These are phyloP conservation scores for Smittium mucronatum DNA, from an alignment of 371 early-diverging fungal genomes.

Conservation along the genomic window DNA sequence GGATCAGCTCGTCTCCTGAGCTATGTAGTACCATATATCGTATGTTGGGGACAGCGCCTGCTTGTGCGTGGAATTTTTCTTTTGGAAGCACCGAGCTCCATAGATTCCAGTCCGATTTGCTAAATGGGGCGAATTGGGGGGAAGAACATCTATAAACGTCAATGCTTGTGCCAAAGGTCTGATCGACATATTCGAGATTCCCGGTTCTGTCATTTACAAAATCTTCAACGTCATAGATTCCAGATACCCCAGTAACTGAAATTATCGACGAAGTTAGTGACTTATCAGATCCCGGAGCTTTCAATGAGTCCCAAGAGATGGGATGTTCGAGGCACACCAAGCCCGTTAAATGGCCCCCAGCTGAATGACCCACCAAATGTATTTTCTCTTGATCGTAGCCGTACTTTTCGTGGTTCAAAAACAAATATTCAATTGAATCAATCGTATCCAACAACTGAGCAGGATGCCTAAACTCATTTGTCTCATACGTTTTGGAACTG, in stretches of 20 bases:
- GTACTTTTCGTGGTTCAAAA: background rate
- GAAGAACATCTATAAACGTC: background rate
- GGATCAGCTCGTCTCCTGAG: conserved; percentile 6
- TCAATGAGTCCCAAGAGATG: background rate
- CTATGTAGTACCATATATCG: conserved; percentile 7
- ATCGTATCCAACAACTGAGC: conserved; percentile 2
- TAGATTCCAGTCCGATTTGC: no score
- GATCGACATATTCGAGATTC: conserved; percentile 8
- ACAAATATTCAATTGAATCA: conserved; percentile 10
- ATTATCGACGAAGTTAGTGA: background rate
- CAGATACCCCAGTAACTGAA: conserved; percentile 1
- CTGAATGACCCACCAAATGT: conserved; percentile 13
- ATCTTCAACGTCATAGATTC: conserved; percentile 10
- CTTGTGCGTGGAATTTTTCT: background rate
- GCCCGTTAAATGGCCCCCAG: conserved; percentile 12
- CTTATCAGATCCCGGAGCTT: background rate
- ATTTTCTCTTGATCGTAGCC: conserved; percentile 6
- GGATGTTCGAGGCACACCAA: conserved; percentile 11
- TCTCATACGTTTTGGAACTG: background rate
- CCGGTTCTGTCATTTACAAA: conserved; percentile 1
- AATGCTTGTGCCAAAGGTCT: conserved; percentile 11
- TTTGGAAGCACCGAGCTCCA: background rate
- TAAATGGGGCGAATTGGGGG: conserved; percentile 9
- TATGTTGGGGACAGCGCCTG: conserved; percentile 1
- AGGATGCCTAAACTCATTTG: conserved; percentile 1